phyloP scores from a whole-genome alignment of 371 early-diverging fungal genomes.

The Dipsacomyces acuminosporus region DNA sequence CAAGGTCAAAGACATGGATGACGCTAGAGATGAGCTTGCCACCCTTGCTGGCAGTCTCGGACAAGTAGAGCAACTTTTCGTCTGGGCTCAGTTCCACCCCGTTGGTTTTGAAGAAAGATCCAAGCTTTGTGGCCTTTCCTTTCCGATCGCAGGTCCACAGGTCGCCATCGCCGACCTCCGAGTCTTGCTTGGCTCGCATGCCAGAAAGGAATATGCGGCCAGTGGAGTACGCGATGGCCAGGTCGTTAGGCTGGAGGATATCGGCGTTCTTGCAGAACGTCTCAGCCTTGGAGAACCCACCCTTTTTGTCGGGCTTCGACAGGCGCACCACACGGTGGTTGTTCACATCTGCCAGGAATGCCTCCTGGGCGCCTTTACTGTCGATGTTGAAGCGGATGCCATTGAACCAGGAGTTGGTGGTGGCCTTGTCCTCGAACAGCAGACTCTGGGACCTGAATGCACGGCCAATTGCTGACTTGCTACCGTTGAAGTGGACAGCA shows the following conservation, averaged over 20 bases:
- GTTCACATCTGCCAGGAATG: conserved; percentile 30
- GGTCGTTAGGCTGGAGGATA: conserved; percentile 54
- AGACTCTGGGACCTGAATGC: conserved; percentile 10
- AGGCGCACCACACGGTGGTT: conserved; percentile 37
- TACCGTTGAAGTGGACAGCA: conserved; percentile 25
- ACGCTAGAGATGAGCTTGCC: conserved; percentile 45
- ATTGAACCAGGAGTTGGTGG: conserved; percentile 26
- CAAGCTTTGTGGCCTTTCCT: conserved; percentile 40
- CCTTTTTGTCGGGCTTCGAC: conserved; percentile 4
- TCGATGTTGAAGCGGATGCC: conserved; percentile 28
- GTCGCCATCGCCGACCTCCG: conserved; percentile 48
- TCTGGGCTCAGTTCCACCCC: conserved; percentile 54
- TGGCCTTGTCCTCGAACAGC: conserved; percentile 20
- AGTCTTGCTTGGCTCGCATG: conserved; percentile 47
- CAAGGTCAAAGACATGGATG: conserved; percentile 48
- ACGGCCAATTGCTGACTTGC: conserved; percentile 9
- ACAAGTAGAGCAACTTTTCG: conserved; percentile 51
- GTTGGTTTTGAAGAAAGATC: conserved; percentile 50
- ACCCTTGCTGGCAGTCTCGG: conserved; percentile 46
- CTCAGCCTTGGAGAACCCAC: conserved; percentile 4
- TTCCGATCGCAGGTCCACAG: conserved; percentile 49
- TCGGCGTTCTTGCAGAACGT: conserved; percentile 38
- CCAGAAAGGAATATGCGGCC: conserved; percentile 50
- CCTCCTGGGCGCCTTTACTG: conserved; percentile 21
- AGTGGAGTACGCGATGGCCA: conserved; percentile 46